phyloP scores from a whole-genome alignment of 495 filamentous ascomycete species.

The Penicillium lividum region DNA sequence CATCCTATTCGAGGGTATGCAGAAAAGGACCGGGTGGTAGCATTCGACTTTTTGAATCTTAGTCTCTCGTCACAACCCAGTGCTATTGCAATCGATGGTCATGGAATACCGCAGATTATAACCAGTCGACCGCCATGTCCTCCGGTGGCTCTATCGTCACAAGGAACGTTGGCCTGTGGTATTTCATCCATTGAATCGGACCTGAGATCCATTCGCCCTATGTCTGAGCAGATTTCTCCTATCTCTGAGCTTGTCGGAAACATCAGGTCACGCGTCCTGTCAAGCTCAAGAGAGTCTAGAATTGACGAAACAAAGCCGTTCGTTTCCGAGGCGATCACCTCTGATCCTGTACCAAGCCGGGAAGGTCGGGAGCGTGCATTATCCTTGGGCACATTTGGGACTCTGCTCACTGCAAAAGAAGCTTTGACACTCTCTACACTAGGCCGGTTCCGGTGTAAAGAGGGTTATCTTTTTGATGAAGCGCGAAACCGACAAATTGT shows the following conservation, averaged over 20 bases:
- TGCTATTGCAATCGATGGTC: constrained; percentile 66
- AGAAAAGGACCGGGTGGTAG: constrained; percentile 68
- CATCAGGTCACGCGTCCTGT: constrained; percentile 30
- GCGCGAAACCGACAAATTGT: constrained; percentile 65
- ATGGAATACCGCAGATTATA: constrained; percentile 65
- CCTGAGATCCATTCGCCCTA: constrained; percentile 35
- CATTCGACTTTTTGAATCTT: constrained; percentile 81
- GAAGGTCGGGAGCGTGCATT: constrained; percentile 42
- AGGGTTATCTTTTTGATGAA: constrained; percentile 80
- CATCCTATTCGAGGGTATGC: constrained; percentile 44
- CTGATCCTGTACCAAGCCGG: constrained; percentile 44
- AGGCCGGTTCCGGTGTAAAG: constrained; percentile 56
- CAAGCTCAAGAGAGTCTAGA: constrained; percentile 15
- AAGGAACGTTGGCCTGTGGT: constrained; percentile 41
- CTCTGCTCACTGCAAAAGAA: constrained; percentile 37
- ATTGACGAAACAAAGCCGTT: constrained; percentile 12
- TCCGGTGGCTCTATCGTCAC: constrained; percentile 48
- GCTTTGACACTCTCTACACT: constrained; percentile 47
- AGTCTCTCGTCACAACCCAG: constrained; percentile 62
- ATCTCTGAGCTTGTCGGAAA: constrained; percentile 34
- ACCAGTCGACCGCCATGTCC: constrained; percentile 61
- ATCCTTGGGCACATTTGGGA: constrained; percentile 28
- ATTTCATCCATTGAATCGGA: constrained; percentile 28
- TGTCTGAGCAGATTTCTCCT: constrained; percentile 30
- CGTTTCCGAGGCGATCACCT: constrained; percentile 5